Percentiles rank a stretch among this genome's conserved stretches.
These are phyloP conservation scores for Rhizopogon hawkerae DNA, from an alignment of 1,284 basidiomycete genomes.

Conservation along the genomic window DNA sequence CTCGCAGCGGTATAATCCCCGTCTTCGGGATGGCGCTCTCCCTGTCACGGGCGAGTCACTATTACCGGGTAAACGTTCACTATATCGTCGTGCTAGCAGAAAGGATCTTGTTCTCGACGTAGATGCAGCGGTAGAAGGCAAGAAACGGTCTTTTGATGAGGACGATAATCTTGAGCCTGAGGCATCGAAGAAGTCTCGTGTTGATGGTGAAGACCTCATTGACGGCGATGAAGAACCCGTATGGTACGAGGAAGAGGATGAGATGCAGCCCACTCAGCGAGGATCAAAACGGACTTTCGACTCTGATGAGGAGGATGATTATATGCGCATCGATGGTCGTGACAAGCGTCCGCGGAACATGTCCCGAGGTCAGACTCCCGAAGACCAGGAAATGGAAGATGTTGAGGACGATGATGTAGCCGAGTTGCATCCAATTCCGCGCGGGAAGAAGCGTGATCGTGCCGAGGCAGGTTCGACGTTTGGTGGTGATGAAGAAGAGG, in stretches of 20 bases:
- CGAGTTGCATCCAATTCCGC: conserved; percentile 26
- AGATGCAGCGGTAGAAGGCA: conserved; percentile 19
- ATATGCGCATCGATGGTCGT: conserved; percentile 23
- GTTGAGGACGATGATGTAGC: conserved; percentile 35
- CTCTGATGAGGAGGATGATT: conserved; percentile 35
- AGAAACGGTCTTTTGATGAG: conserved; percentile 36
- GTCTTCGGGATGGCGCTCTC: conserved; percentile 19
- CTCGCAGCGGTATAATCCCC: conserved; percentile 30
- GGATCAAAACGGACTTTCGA: conserved; percentile 42
- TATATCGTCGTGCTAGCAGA: conserved; percentile 20
- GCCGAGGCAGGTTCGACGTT: conserved; percentile 64
- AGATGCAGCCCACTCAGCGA: conserved; percentile 23
- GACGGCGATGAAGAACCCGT: conserved; percentile 40
- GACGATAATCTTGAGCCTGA: conserved; percentile 35
- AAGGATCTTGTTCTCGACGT: conserved; percentile 13
- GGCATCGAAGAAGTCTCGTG: conserved; percentile 43
- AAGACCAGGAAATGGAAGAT: conserved; percentile 26
- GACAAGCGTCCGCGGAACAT: conserved; percentile 44
- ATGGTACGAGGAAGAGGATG: conserved; percentile 29
- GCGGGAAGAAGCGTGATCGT: conserved; percentile 70
- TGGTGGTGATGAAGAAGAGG: conserved; percentile 53
- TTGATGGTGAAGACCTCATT: conserved; percentile 37
- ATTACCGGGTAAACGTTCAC: conserved; percentile 11
- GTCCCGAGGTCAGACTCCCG: conserved; percentile 32
- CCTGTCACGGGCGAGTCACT: conserved; percentile 15